Evolutionary conservation across 441 rosid genomes (phyloP).

Genomic region (Pelargonium citronellum): DNA sequence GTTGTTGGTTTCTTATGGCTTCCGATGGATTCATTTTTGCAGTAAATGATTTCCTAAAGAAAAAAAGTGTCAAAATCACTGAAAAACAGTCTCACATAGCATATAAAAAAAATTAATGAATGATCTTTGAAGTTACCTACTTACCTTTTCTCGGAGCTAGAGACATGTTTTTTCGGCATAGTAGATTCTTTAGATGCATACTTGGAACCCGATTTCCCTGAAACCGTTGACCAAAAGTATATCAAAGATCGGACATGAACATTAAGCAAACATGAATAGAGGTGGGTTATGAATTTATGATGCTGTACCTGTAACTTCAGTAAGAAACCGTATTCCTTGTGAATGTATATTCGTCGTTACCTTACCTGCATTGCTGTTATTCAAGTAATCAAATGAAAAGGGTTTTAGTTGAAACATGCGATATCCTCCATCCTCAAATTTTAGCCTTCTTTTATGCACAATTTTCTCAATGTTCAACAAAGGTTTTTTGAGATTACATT

Average conservation of each 20-base stretch:
- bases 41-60: slow-evolving; percentile 49
- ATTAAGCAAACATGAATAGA: slow-evolving; percentile 8
- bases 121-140: slow-evolving; percentile 14
- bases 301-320: slow-evolving; percentile 65
- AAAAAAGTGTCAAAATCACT: slow-evolving; percentile 18
- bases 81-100: slow-evolving; percentile 8
- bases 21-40: slow-evolving; percentile 30
- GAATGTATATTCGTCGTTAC: slow-evolving; percentile 81
- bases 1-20: slow-evolving; percentile 23
- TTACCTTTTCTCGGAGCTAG: slow-evolving; percentile 56
- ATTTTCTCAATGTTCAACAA: too few relatives aligned
- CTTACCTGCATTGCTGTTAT: slow-evolving; percentile 71
- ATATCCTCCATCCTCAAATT: background rate
- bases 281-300: slow-evolving; percentile 10
- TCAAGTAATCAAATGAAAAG: slow-evolving; percentile 12
- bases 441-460: too few relatives aligned
- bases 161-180: slow-evolving; percentile 23
- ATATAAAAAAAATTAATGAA: background rate
- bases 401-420: background rate
- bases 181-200: slow-evolving; percentile 32
- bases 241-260: slow-evolving; percentile 7
- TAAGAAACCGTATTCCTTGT: slow-evolving; percentile 90
- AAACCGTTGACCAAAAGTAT: slow-evolving; percentile 19
- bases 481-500: too few relatives aligned
- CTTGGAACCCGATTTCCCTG: slow-evolving; percentile 45